These are phyloP conservation scores for Colletotrichum destructivum DNA, from an alignment of 2,329 filamentous ascomycete genomes.

Conservation along the genomic window DNA sequence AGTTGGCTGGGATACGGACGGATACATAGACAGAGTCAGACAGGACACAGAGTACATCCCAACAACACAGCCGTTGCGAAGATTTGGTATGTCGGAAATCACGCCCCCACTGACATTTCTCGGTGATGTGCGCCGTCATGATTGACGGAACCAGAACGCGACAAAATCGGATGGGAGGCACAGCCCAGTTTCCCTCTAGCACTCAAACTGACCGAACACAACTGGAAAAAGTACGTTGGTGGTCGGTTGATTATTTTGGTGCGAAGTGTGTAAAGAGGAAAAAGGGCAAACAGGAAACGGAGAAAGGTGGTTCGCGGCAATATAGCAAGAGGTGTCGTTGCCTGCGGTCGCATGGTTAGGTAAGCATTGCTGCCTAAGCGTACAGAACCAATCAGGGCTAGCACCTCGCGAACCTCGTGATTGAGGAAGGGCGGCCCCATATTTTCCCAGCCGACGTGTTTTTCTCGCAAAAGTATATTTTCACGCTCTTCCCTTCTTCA, in stretches of 20 bases:
- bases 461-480: slow-evolving; percentile 26
- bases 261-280: slow-evolving; percentile 63
- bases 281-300: slow-evolving; percentile 45
- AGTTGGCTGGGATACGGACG: background rate
- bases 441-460: slow-evolving; percentile 16
- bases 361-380: slow-evolving; percentile 13
- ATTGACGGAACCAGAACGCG: slow-evolving; percentile 43
- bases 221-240: slow-evolving; percentile 61
- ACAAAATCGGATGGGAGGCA: slow-evolving; percentile 45
- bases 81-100: slow-evolving; percentile 34
- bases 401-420: slow-evolving; percentile 21
- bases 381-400: slow-evolving; percentile 23
- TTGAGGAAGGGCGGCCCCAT: slow-evolving; percentile 3
- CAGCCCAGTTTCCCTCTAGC: slow-evolving; percentile 63
- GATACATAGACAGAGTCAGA: background rate
- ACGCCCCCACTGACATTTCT: slow-evolving; percentile 32
- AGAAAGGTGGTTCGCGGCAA: slow-evolving; percentile 11
- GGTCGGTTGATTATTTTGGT: slow-evolving; percentile 75
- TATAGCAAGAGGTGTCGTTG: slow-evolving; percentile 28
- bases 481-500: slow-evolving; percentile 4
- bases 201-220: slow-evolving; percentile 73
- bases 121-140: slow-evolving; percentile 30
- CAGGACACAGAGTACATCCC: background rate
- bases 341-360: slow-evolving; percentile 11
- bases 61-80: slow-evolving; percentile 2